Evolutionary conservation across 225 moss, liverwort and hornwort genomes (phyloP), one percentile per base, ranked within the genome.

Genomic region (Climacium dendroides): DNA sequence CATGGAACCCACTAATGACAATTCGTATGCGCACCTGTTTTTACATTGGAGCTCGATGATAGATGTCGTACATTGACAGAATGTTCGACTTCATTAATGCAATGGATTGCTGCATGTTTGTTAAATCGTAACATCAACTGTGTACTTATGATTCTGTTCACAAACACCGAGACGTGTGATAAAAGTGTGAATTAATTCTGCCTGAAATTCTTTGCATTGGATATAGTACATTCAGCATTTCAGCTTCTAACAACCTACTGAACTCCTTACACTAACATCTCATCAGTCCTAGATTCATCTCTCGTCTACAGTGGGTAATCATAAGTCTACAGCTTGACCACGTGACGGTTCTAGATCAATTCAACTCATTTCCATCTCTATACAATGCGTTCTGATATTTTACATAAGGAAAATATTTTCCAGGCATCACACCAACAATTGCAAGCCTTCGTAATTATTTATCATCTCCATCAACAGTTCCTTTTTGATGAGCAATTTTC

Each of bases 401-500:
- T 89, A 91, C 91, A 91, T 63, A 78, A 25, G 85, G 35, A 59
- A 61, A 83, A 67, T 74, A 55, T 47, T 73, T 45, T 82, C 78
- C 82, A 82, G n/a, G 70, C 73, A 74, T 66, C 77, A 69, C 43
- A 52, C 58, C 74, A 47, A 74, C 85, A 70, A 50, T 80, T 64
- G 61, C 34, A 78, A 66, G 85, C 47, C 77, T 52, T 18, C 14
- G 37, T 11, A 53, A 75, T 87, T 86, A 87, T 50, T 88, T 83
- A 41, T 83, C 85, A 35, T 88, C 90, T 28, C 86, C 90, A 54
- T 93, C 92, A 35, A 80, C 55, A 63, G 79, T 90, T 71, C 89
- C 86, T 67, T 92, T 93, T 75, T 91, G 87, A 83, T 90, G 86
- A 76, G 87, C 91, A 87, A 93, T 90, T 86, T 92, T 93, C 93